A percentile compares a stretch with the other conserved stretches of the same genome.
Conservation (phyloP, 768 basidiomycete genomes). For the Arthromyces matolae region DNA sequence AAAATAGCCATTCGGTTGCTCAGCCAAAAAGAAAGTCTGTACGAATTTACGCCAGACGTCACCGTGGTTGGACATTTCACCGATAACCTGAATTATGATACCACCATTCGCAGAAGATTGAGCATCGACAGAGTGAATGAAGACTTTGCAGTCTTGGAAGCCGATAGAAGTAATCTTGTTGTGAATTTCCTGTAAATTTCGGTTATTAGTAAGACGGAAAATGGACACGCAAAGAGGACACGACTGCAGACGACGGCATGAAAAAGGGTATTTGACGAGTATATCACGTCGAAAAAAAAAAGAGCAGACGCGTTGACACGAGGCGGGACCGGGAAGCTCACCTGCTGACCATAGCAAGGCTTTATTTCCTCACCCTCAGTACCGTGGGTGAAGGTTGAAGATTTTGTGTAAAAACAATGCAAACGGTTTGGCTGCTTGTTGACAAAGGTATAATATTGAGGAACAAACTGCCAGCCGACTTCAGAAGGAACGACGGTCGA, state of each 20-base stretch:
- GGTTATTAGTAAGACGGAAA: slow-evolving; percentile 3
- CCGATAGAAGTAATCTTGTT: slow-evolving; percentile 91
- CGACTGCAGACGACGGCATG: slow-evolving; percentile 4
- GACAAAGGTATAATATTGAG: slow-evolving; percentile 98
- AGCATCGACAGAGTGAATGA: slow-evolving; percentile 97
- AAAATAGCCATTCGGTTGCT: slow-evolving; percentile 98
- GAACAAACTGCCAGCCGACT: slow-evolving; percentile 99
- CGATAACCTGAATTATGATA: slow-evolving; percentile 98
- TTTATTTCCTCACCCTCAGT: slow-evolving; percentile 93
- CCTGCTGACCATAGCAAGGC: slow-evolving; percentile 91
- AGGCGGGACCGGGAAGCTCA: slow-evolving; percentile 31
- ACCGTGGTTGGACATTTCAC: slow-evolving; percentile 94
- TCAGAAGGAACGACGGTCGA: slow-evolving; percentile 77
- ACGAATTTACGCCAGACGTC: slow-evolving; percentile 98
- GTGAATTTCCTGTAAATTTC: slow-evolving; percentile 84
- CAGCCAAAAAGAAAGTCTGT: slow-evolving; percentile 99
- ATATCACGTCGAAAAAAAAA: neutral
- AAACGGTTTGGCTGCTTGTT: slow-evolving; percentile 96
- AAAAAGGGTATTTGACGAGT: neutral
- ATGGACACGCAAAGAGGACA: too few relatives aligned
- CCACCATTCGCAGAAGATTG: slow-evolving; percentile 93
- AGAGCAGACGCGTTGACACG: neutral
- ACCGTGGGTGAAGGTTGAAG: slow-evolving; percentile 94
- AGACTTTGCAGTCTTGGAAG: slow-evolving; percentile 97
- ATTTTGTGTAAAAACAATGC: slow-evolving; percentile 99